Conservation (phyloP, 1,284 basidiomycete species). For the Ceratobasidium sp. region DNA sequence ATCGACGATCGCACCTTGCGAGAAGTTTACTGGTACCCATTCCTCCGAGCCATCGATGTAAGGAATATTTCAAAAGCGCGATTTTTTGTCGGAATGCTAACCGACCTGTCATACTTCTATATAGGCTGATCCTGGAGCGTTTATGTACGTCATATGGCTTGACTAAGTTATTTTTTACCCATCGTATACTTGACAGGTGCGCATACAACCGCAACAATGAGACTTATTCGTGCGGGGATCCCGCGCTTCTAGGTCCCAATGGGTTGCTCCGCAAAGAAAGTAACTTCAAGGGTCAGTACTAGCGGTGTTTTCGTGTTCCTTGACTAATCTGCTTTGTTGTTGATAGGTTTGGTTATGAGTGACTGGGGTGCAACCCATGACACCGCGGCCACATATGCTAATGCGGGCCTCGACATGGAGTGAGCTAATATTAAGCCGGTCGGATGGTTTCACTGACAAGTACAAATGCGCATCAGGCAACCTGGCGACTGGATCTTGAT, state of each 20-base stretch:
- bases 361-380: conserved; percentile 44
- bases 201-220: conserved; percentile 41
- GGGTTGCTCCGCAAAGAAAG: conserved; percentile 31
- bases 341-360: conserved; percentile 33
- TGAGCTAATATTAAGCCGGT: neutral
- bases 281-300: conserved; percentile 23
- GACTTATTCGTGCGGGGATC: conserved; percentile 43
- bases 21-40: conserved; percentile 42
- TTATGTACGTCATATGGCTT: conserved; percentile 10
- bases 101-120: neutral
- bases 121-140: conserved; percentile 34
- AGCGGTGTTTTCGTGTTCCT: neutral
- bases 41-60: conserved; percentile 42
- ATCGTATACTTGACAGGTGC: conserved; percentile 12
- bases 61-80: neutral
- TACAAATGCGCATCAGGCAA: conserved; percentile 18
- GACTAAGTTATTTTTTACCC: neutral
- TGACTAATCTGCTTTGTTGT: neutral
- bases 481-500: conserved; percentile 44
- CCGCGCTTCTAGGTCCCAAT: conserved; percentile 36
- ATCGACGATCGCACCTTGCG: conserved; percentile 43
- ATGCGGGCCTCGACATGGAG: conserved; percentile 44
- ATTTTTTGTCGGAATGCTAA: neutral
- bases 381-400: conserved; percentile 38
- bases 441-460: neutral